Evolutionary conservation across 1,284 basidiomycete genomes (phyloP).

Genomic region (Cryptococcus sp.): DNA sequence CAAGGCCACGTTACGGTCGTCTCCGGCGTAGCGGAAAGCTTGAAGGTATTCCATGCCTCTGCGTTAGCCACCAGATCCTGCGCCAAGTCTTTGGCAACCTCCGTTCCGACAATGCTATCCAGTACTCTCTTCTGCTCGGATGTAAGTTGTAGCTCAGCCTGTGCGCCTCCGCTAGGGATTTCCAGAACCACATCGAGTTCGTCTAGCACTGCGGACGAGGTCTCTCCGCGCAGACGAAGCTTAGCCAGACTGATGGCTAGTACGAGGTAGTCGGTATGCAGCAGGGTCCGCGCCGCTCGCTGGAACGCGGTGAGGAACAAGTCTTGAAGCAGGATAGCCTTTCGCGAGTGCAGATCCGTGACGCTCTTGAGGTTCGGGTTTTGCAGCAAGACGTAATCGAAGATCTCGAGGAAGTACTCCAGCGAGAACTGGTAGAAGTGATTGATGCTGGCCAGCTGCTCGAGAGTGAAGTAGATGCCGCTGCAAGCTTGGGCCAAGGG

Average conservation of each 20-base stretch:
- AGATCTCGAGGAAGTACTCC: conserved; percentile 96
- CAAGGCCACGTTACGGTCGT: conserved; percentile 71
- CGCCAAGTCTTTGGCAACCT: conserved; percentile 68
- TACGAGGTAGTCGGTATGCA: conserved; percentile 90
- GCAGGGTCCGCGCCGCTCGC: conserved; percentile 84
- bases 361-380: conserved; percentile 85
- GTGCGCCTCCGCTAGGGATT: conserved; percentile 50
- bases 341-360: conserved; percentile 70
- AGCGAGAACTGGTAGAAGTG: conserved; percentile 99
- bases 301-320: conserved; percentile 88
- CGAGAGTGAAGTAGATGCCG: conserved; percentile 94
- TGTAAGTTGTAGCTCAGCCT: conserved; percentile 18
- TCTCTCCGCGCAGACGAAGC: conserved; percentile 70
- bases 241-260: conserved; percentile 88
- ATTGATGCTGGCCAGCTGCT: conserved; percentile 89
- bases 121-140: conserved; percentile 38
- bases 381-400: conserved; percentile 88
- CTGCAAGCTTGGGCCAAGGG: conserved; percentile 96
- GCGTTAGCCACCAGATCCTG: conserved; percentile 66
- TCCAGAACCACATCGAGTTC: conserved; percentile 91
- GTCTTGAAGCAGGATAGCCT: conserved; percentile 83
- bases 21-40: conserved; percentile 72
- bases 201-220: conserved; percentile 72
- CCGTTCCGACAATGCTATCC: conserved; percentile 31
- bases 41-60: conserved; percentile 74